Evolutionary conservation across 331 rosid species (phyloP).

Genomic region (Rosa hybrid): DNA sequence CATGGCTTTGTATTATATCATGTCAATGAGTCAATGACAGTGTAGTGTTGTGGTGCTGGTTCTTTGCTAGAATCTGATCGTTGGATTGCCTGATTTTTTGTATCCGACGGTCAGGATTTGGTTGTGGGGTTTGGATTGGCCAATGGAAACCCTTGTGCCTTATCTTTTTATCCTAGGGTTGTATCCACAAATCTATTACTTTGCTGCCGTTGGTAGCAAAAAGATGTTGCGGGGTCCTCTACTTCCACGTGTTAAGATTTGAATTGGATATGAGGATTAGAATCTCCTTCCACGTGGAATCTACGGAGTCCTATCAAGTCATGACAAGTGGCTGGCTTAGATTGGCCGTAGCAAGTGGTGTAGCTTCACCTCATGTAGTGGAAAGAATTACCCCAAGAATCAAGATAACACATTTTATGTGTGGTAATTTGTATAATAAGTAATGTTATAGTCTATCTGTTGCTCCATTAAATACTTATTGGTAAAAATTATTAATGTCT

Average conservation of each 20-base stretch:
- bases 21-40: constrained; percentile 16
- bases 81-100: constrained; percentile 42
- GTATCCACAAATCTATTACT: constrained; percentile 57
- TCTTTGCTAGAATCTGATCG: constrained; percentile 28
- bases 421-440: no score
- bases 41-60: constrained; percentile 68
- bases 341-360: not conserved
- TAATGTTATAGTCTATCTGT: not conserved
- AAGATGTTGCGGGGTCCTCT: constrained; percentile 51
- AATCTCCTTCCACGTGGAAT: constrained; percentile 36
- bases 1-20: constrained; percentile 36
- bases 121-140: constrained; percentile 20
- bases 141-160: constrained; percentile 39
- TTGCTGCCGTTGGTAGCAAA: constrained; percentile 43
- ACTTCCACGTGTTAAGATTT: constrained; percentile 23
- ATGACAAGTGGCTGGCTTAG: constrained; percentile 42
- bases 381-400: no score
- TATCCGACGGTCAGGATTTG: constrained; percentile 42
- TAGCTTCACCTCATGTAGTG: not conserved
- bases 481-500: not conserved
- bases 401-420: no score
- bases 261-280: constrained; percentile 16
- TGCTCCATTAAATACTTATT: no score
- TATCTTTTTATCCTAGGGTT: constrained; percentile 67
- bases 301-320: constrained; percentile 30